A percentile compares a stretch with the other conserved stretches of the same genome.
Evolutionary conservation across 768 basidiomycete species (phyloP).

Genomic region (Russula vinacea): DNA sequence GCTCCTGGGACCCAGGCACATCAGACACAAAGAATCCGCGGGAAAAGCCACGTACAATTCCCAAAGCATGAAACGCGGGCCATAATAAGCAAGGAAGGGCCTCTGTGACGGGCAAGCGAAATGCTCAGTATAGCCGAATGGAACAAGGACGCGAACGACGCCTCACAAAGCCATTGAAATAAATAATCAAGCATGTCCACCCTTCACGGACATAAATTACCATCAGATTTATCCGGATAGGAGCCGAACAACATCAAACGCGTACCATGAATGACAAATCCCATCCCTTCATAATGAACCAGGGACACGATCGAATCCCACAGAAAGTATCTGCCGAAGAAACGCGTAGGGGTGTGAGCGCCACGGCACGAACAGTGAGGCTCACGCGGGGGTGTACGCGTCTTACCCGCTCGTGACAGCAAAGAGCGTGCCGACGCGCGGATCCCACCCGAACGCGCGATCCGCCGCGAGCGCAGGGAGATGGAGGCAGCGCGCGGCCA

Average conservation of each 20-base stretch:
- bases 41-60: constrained; percentile 51
- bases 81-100: constrained; percentile 79
- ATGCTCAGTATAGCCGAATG: not conserved
- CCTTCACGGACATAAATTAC: constrained; percentile 39
- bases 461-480: constrained; percentile 51
- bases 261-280: constrained; percentile 75
- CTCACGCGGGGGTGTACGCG: constrained; percentile 13
- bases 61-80: constrained; percentile 75
- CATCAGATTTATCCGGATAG: not conserved
- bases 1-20: constrained; percentile 44
- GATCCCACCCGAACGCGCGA: constrained; percentile 74
- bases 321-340: constrained; percentile 59
- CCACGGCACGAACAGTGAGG: too few species aligned
- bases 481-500: constrained; percentile 54
- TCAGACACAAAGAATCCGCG: constrained; percentile 1
- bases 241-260: constrained; percentile 25
- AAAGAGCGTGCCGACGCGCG: constrained; percentile 51
- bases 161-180: constrained; percentile 62
- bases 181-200: constrained; percentile 61
- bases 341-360: not conserved
- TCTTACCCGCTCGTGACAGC: constrained; percentile 72
- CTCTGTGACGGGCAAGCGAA: constrained; percentile 34
- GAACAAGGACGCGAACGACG: constrained; percentile 33
- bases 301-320: constrained; percentile 80
- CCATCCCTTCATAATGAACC: constrained; percentile 63